phyloP scores from a whole-genome alignment of 345 rosid genomes.

The Rhodamnia rubescens region DNA sequence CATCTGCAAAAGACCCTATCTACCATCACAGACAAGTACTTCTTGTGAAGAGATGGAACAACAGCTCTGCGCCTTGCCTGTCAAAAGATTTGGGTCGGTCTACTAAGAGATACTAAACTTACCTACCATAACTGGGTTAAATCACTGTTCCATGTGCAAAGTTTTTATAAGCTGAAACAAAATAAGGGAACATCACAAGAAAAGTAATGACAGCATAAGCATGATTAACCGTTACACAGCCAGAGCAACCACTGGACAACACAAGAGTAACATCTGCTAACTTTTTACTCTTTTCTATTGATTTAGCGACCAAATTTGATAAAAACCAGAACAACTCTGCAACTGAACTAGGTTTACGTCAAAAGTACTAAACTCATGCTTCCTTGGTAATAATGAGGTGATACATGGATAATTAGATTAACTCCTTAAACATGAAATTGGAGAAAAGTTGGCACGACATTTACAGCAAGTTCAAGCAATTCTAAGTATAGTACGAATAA shows the following conservation, averaged over 20 bases:
- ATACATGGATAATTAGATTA: neutral
- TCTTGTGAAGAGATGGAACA: slow-evolving; percentile 91
- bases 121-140: neutral
- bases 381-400: neutral
- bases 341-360: neutral
- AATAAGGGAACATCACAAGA: neutral
- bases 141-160: neutral
- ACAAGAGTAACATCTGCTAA: neutral
- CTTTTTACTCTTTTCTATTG: neutral
- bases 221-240: neutral
- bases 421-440: neutral
- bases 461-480: neutral
- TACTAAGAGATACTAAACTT: neutral
- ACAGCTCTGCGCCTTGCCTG: slow-evolving; percentile 90
- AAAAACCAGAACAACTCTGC: neutral
- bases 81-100: neutral
- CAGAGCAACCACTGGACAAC: neutral
- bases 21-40: slow-evolving; percentile 78
- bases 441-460: neutral
- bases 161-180: neutral
- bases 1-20: slow-evolving; percentile 83
- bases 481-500: neutral
- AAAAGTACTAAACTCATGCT: neutral
- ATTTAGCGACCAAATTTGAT: neutral
- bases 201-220: neutral